phyloP scores from a whole-genome alignment of 2,329 filamentous ascomycete species.

The Sporothrix sp. region DNA sequence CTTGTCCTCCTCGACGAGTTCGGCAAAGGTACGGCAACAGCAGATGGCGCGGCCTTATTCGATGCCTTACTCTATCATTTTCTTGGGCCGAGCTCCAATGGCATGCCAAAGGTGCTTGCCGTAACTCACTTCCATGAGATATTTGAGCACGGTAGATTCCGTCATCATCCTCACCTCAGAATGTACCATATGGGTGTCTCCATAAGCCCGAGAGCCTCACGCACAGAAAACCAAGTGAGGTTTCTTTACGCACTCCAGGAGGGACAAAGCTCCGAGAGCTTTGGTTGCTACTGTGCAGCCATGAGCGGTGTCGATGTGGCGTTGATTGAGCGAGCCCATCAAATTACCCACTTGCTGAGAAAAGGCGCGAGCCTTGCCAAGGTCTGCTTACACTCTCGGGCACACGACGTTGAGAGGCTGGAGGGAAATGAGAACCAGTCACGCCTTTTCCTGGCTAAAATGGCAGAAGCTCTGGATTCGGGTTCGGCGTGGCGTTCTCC shows the following conservation, averaged over 20 bases:
- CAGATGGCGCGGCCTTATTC: slow-evolving; percentile 50
- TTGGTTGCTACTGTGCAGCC: slow-evolving; percentile 75
- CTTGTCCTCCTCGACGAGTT: slow-evolving; percentile 92
- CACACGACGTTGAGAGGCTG: slow-evolving; percentile 55
- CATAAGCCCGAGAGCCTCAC: slow-evolving; percentile 41
- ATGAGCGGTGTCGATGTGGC: slow-evolving; percentile 70
- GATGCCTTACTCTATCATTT: slow-evolving; percentile 50
- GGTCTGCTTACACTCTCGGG: slow-evolving; percentile 58
- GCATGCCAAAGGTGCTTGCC: slow-evolving; percentile 46
- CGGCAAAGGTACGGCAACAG: slow-evolving; percentile 51
- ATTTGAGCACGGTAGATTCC: slow-evolving; percentile 54
- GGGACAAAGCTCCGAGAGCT: slow-evolving; percentile 69
- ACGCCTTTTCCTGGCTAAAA: slow-evolving; percentile 42
- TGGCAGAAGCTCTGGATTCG: slow-evolving; percentile 6
- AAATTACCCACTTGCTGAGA: slow-evolving; percentile 57
- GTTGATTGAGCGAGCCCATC: slow-evolving; percentile 66
- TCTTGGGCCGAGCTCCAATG: slow-evolving; percentile 31
- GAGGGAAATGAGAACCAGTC: slow-evolving; percentile 53
- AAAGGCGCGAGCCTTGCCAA: slow-evolving; percentile 67
- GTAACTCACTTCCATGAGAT: slow-evolving; percentile 63
- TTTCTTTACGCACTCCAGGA: slow-evolving; percentile 62
- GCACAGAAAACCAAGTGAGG: slow-evolving; percentile 52
- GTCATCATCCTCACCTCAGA: slow-evolving; percentile 37
- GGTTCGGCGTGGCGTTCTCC: background rate
- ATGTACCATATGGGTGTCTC: slow-evolving; percentile 66